These are phyloP conservation scores for Stenogyne calaminthoides DNA, from an alignment of 305 asterid genomes.

Conservation along the genomic window DNA sequence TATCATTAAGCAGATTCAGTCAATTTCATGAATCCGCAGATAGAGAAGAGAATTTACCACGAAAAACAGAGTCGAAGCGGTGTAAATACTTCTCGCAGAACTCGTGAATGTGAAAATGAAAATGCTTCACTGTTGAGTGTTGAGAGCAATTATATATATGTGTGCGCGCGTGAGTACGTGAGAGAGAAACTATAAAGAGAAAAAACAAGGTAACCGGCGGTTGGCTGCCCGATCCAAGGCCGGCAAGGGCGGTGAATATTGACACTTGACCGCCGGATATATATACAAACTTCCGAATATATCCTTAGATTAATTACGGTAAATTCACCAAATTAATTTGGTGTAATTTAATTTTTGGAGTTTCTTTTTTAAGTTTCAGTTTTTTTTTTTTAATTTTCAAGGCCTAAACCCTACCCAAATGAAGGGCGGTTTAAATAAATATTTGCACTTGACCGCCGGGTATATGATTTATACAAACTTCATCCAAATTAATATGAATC, in stretches of 20 bases:
- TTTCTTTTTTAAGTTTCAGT: too few relatives aligned
- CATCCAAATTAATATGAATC: too few relatives aligned
- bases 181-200: conserved; percentile 15
- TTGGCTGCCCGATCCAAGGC: conserved; percentile 46
- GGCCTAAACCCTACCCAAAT: too few relatives aligned
- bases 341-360: too few relatives aligned
- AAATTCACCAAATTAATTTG: too few relatives aligned
- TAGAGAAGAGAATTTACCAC: conserved; percentile 36
- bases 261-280: conserved; percentile 41
- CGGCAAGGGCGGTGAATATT: conserved; percentile 44
- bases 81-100: conserved; percentile 11
- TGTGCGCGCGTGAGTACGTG: background rate
- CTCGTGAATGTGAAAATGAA: background rate
- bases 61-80: background rate
- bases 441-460: too few relatives aligned
- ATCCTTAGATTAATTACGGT: conserved; percentile 32
- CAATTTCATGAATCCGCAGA: background rate
- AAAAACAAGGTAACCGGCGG: conserved; percentile 48
- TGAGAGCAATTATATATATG: background rate
- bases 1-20: conserved; percentile 15
- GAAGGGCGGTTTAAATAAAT: too few relatives aligned
- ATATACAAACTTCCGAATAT: conserved; percentile 19
- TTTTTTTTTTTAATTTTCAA: too few relatives aligned
- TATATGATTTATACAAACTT: too few relatives aligned
- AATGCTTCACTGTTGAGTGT: background rate